These are phyloP conservation scores for Cryptosporidium sp. DNA, from an alignment of 169 alveolate genomes.

Conservation along the genomic window DNA sequence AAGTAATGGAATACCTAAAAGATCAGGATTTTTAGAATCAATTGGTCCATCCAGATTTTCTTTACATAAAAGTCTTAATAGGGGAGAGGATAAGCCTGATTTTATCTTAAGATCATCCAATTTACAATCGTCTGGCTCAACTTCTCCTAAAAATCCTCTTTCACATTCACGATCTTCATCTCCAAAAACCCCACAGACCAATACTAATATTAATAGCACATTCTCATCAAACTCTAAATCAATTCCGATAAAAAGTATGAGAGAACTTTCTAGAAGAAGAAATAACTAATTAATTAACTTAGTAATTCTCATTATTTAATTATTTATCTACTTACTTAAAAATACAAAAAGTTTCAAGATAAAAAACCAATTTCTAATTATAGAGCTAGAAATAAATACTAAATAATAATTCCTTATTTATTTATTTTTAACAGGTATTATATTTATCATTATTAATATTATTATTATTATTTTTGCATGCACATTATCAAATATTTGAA, in stretches of 20 bases:
- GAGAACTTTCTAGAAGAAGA: slow-evolving; percentile 22
- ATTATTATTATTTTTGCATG: not conserved
- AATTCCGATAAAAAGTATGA: slow-evolving; percentile 43
- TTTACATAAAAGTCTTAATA: not conserved
- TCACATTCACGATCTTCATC: not conserved
- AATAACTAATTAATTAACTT: not conserved
- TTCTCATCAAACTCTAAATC: not conserved
- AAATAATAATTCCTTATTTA: not conserved
- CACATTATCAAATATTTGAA: not conserved
- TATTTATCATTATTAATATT: not conserved
- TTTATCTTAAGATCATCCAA: not conserved
- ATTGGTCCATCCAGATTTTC: not conserved
- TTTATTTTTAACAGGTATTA: not conserved
- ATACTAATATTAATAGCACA: not conserved
- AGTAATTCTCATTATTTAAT: too few species aligned
- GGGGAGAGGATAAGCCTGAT: not conserved
- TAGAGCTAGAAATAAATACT: not conserved
- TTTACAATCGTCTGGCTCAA: not conserved
- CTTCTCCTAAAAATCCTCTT: too few species aligned
- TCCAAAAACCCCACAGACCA: not conserved
- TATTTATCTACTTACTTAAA: not conserved
- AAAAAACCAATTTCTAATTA: too few species aligned
- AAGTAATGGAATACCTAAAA: not conserved
- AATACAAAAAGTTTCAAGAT: too few species aligned
- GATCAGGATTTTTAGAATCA: not conserved